A percentile compares a stretch with the other conserved stretches of the same genome.
Evolutionary conservation across 139 green algal genomes (phyloP).

Genomic region (Pedinophyceae sp.): DNA sequence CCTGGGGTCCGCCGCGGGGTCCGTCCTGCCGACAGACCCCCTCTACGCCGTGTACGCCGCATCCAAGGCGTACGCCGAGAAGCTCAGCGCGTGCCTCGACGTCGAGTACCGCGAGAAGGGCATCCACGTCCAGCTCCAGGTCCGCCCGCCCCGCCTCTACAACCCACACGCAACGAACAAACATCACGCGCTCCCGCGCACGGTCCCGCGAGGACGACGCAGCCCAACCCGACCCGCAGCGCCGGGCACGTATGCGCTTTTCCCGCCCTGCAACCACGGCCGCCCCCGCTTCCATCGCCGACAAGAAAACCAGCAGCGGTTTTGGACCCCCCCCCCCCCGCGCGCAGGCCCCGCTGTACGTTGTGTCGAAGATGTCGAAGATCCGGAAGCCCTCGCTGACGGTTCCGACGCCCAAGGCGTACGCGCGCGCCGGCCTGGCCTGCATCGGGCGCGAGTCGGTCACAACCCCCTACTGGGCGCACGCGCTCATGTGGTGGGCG

Average conservation of each 20-base stretch:
- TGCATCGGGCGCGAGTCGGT: constrained; percentile 36
- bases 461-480: constrained; percentile 45
- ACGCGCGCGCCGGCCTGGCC: constrained; percentile 19
- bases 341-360: constrained; percentile 61
- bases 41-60: constrained; percentile 56
- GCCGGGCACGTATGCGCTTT: too few relatives aligned
- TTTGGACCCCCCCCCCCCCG: too few relatives aligned
- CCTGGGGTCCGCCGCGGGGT: constrained; percentile 44
- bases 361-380: constrained; percentile 72
- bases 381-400: constrained; percentile 31
- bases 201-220: neutral
- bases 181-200: neutral
- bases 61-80: constrained; percentile 34
- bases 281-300: too few relatives aligned
- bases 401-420: constrained; percentile 28
- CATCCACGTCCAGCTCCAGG: constrained; percentile 47
- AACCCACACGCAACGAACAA: too few relatives aligned
- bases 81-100: constrained; percentile 17
- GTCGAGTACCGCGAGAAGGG: constrained; percentile 31
- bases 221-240: too few relatives aligned
- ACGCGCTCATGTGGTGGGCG: constrained; percentile 27
- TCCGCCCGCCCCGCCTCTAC: neutral
- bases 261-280: too few relatives aligned
- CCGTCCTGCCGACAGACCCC: constrained; percentile 44
- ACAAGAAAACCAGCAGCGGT: neutral